Evolutionary conservation across 2,329 filamentous ascomycete species (phyloP), one percentile per base, ranked within the genome.

Genomic region (Cladosporium oxysporum): DNA sequence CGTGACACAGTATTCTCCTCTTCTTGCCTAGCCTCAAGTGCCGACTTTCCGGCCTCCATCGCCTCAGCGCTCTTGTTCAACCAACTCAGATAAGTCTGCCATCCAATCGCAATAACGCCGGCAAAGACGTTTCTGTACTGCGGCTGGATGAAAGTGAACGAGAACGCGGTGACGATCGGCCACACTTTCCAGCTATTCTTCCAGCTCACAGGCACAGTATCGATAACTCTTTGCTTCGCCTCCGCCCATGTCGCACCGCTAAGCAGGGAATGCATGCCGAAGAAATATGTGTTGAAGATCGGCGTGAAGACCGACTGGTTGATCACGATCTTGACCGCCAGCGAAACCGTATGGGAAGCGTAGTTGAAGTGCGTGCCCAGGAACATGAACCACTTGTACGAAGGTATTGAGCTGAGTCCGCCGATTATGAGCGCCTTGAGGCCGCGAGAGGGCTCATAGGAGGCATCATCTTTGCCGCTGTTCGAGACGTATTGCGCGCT

Each of bases 71-170:
- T 82, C 73, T 90, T 85, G 73, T 96, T 96, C 73, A 96, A 78
- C 77, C 88, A 91, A 71, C 89, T 91, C 71, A 97, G 75, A 82
- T 97, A 97, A 0, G 92, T 93, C 84, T 97, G 93, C 93, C 93
- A 97, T 0, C 91, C 91, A 61, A 97, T 90, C 1, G 92, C 91
- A 69, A 96, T 85, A 7, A 90, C 69, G 55, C 79, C 92, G 0
- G 90, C 87, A 71, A 97, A 95, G 18, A 96, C 84, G 71, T 88
- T 91, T 60, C 93, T 83, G 78, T 92, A 94, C 74, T 94, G 88
- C 58, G 92, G 82, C 29, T 89, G 87, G 5, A 97, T 82, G 73
- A 92, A 95, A n/a, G 90, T 88, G 74, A 97, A 96, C 77, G 85
- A 93, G 75, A 97, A 89, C 0, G 92, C 92, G 16, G 90, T 96